Evolutionary conservation across 108 stramenopile genomes (phyloP).

Genomic region (Ochromonas danica): DNA sequence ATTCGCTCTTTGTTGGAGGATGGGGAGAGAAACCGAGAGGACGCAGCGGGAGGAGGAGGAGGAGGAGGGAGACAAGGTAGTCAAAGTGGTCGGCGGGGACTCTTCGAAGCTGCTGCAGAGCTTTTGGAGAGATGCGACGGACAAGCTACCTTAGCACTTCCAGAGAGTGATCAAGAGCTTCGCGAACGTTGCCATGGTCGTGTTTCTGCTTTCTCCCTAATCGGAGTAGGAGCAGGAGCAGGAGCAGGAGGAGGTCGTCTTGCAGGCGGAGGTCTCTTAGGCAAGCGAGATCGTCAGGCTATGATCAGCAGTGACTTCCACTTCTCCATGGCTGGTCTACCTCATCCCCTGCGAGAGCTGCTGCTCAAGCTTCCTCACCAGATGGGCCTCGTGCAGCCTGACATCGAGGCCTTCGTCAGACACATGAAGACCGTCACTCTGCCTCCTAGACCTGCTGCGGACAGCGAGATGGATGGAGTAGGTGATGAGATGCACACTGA

Average conservation of each 20-base stretch:
- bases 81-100: not conserved
- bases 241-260: slow-evolving; percentile 1
- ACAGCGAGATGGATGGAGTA: too few relatives aligned
- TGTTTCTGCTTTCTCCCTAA: not conserved
- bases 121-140: not conserved
- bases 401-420: slow-evolving; percentile 19
- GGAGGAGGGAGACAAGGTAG: not conserved
- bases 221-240: not conserved
- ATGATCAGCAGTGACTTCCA: too few relatives aligned
- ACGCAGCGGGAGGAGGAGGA: not conserved
- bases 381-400: not conserved
- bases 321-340: not conserved
- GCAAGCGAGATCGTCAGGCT: too few relatives aligned
- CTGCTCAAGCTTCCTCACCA: not conserved
- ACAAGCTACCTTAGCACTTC: not conserved
- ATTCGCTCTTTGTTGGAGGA: not conserved
- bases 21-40: not conserved
- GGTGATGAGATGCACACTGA: too few relatives aligned
- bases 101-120: not conserved
- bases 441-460: slow-evolving; percentile 25
- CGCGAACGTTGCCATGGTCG: not conserved
- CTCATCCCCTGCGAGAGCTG: not conserved
- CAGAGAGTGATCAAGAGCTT: not conserved
- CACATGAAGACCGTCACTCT: not conserved
- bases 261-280: too few relatives aligned